phyloP scores from a whole-genome alignment of 129 eudicot species.

The Pittosporum tobira region DNA sequence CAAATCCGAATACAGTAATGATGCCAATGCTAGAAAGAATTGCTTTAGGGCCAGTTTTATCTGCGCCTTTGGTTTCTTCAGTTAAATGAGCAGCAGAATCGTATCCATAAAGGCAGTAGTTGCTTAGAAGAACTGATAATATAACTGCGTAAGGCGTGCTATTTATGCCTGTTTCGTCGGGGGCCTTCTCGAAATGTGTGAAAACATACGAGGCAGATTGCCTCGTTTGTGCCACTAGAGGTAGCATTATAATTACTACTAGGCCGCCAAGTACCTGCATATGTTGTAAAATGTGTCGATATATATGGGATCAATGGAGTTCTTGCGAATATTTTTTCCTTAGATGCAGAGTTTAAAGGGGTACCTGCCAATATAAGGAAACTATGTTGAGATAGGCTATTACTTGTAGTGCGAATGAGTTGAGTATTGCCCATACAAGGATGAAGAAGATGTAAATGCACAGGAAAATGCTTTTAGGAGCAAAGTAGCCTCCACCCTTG shows the following conservation, averaged over 20 bases:
- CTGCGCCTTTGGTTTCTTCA: conserved; percentile 38
- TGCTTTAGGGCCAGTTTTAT: conserved; percentile 33
- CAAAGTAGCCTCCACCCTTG: conserved; percentile 37
- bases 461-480: conserved; percentile 31
- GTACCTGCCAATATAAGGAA: conserved; percentile 39
- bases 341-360: neutral
- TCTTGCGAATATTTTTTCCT: no score
- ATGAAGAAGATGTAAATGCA: conserved; percentile 29
- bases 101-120: conserved; percentile 37
- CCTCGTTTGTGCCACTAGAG: conserved; percentile 28
- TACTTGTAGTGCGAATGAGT: conserved; percentile 32
- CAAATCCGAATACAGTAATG: conserved; percentile 39
- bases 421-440: conserved; percentile 34
- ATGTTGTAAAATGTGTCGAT: neutral
- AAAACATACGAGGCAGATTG: conserved; percentile 41
- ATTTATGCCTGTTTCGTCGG: conserved; percentile 29
- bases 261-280: conserved; percentile 31
- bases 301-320: no score
- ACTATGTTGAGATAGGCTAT: conserved; percentile 28
- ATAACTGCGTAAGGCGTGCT: conserved; percentile 30
- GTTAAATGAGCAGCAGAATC: conserved; percentile 44
- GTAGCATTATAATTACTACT: conserved; percentile 33
- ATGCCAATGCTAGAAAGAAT: conserved; percentile 36
- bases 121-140: conserved; percentile 32
- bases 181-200: conserved; percentile 25